Base-by-base conservation (phyloP, 164 flowering plant genomes). In the Dillenia turbinata region DNA sequence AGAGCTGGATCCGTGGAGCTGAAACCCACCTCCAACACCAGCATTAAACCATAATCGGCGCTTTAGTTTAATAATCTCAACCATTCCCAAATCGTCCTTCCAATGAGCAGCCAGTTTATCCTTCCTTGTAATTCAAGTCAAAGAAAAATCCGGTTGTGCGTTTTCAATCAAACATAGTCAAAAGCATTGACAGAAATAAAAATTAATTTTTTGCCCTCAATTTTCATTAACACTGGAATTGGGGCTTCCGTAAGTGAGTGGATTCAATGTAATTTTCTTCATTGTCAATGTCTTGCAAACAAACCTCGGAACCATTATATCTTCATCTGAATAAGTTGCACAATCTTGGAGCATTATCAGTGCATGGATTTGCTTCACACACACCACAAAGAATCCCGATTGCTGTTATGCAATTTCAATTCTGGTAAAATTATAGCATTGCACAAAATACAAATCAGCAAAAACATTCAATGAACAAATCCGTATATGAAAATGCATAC, bases 171-270 rank as follows among this genome's bases (percentile, higher is more conserved):
- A 40, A 43, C 13, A 3, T 15, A 15, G 14, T 9, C 12, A 61
- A 65, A 40, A 19, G 14, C 10, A n/a, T 7, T 44, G 12, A 60
- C 10, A 2, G 7, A 13, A 46, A 24, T 24, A n/a, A 24, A 24
- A 40, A 24, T 10, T 54, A 3, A 12, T 24, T 24, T 48, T 60
- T 19, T 8, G n/a, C 14, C 14, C 47, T 52, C 15, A n/a, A 48
- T 56, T 26, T n/a, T 11, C 55, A 14, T 56, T 24, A 24, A 24
- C 3, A 75, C 85, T 85, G 81, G 44, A 75, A 69, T 26, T 79
- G 84, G 65, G 79, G 48, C 68, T 79, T 79, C 56, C 78, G 72
- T 2, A 73, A 13, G 17, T 65, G 65, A 16, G 70, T 72, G 57
- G 72, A 74, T 49, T 58, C 22, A 61, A 19, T 65, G 48, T 44